Conservation (phyloP, 495 filamentous ascomycete species). For the Trypethelium eluteriae region DNA sequence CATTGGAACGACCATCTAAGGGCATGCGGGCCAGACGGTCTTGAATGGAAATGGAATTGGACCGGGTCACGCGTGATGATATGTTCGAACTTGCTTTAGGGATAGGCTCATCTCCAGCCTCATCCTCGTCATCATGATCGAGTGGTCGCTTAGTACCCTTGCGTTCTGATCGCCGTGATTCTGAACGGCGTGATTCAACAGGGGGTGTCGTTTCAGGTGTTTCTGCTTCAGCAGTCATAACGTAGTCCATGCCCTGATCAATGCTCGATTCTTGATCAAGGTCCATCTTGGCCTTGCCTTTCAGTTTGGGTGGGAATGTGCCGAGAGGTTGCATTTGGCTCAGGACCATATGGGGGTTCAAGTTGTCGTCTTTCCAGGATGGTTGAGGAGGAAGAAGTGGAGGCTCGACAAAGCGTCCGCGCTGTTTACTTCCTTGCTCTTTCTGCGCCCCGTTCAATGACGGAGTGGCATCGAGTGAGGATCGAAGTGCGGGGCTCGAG, state of each 20-base stretch:
- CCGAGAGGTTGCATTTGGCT: conserved; percentile 66
- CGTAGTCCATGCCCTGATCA: background rate
- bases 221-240: conserved; percentile 13
- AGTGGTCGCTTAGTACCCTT: conserved; percentile 4
- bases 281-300: conserved; percentile 33
- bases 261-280: background rate
- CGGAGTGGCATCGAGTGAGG: conserved; percentile 35
- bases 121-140: conserved; percentile 27
- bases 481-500: conserved; percentile 45
- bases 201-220: conserved; percentile 29
- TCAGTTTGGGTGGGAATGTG: conserved; percentile 46
- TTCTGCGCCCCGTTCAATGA: conserved; percentile 24
- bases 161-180: conserved; percentile 24
- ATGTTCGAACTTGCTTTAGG: conserved; percentile 12
- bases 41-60: conserved; percentile 13
- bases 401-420: conserved; percentile 46
- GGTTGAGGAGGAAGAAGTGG: conserved; percentile 53
- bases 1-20: background rate
- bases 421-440: conserved; percentile 22
- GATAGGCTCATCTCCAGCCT: conserved; percentile 33
- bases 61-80: background rate
- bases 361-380: conserved; percentile 59
- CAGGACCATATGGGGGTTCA: conserved; percentile 54
- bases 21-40: background rate
- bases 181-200: conserved; percentile 21